These are phyloP conservation scores for Termitomyces sp. DNA, from an alignment of 768 basidiomycete genomes.

Conservation along the genomic window DNA sequence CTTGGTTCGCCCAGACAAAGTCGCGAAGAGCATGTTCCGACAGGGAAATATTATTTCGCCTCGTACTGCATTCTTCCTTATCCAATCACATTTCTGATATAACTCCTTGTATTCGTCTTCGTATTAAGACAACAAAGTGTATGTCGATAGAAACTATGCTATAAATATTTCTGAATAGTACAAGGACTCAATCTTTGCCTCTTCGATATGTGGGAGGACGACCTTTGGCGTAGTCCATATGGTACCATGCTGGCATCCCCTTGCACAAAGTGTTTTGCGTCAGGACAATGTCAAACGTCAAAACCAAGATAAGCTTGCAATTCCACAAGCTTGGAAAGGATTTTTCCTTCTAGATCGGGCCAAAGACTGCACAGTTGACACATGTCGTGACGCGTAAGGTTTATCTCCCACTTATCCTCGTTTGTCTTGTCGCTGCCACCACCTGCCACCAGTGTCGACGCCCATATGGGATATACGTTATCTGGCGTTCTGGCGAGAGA, in stretches of 20 bases:
- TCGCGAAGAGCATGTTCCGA: conserved; percentile 10
- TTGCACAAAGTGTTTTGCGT: too few species aligned
- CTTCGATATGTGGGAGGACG: not conserved
- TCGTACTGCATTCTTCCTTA: conserved; percentile 8
- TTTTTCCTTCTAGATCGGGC: too few species aligned
- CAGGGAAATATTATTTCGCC: conserved; percentile 15
- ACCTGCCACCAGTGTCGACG: too few species aligned
- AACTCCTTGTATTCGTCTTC: conserved; percentile 30
- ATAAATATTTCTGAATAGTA: conserved; percentile 21
- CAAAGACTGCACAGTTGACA: too few species aligned
- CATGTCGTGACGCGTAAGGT: too few species aligned
- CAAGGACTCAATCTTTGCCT: not conserved
- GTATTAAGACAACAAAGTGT: conserved; percentile 34
- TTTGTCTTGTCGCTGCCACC: not conserved
- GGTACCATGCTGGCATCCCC: not conserved
- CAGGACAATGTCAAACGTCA: not conserved
- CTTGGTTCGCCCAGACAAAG: conserved; percentile 14
- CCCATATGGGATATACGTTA: too few species aligned
- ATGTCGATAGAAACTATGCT: conserved; percentile 33
- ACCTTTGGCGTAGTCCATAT: too few species aligned
- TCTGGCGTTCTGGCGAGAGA: not conserved
- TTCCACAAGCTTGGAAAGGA: not conserved
- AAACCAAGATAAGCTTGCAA: too few species aligned
- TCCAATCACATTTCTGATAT: conserved; percentile 11
- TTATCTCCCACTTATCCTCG: not conserved